Conservation (phyloP, 2,329 filamentous ascomycete species). For the Exophiala dermatitidis region DNA sequence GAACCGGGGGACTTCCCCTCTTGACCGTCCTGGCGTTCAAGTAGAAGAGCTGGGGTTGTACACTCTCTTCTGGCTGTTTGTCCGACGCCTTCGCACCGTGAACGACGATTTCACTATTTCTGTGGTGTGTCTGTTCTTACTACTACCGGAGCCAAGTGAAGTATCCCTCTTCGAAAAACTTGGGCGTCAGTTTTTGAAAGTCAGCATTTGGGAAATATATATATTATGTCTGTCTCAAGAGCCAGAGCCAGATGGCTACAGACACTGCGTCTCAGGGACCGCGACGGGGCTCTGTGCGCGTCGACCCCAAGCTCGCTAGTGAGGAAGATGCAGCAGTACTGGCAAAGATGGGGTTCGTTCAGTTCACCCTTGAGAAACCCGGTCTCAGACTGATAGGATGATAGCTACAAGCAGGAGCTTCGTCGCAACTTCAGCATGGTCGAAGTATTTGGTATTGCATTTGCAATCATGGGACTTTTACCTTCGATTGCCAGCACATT, state of each 20-base stretch:
- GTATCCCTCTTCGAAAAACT: no score
- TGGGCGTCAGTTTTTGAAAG: no score
- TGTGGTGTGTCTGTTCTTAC: no score
- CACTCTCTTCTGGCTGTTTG: neutral
- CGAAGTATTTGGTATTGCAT: slow-evolving; percentile 56
- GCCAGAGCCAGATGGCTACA: neutral
- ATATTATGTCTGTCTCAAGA: neutral
- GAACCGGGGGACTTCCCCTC: neutral
- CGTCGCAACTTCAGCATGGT: slow-evolving; percentile 55
- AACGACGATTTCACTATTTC: no score
- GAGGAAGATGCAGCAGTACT: slow-evolving; percentile 38
- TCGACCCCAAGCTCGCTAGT: slow-evolving; percentile 22
- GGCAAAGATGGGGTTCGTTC: slow-evolving; percentile 28
- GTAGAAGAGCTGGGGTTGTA: neutral
- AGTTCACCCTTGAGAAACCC: neutral
- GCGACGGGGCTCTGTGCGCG: slow-evolving; percentile 17
- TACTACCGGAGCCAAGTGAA: no score
- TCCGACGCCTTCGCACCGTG: neutral
- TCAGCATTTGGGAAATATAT: no score
- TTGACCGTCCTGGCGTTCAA: neutral
- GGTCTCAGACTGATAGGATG: neutral
- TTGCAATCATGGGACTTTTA: slow-evolving; percentile 55
- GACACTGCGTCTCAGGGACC: slow-evolving; percentile 1
- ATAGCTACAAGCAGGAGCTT: slow-evolving; percentile 53
- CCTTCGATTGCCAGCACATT: slow-evolving; percentile 56